A percentile compares a stretch with the other conserved stretches of the same genome.
These are phyloP conservation scores for Peronospora belbahrii DNA, from an alignment of 352 stramenopile genomes.

Conservation along the genomic window DNA sequence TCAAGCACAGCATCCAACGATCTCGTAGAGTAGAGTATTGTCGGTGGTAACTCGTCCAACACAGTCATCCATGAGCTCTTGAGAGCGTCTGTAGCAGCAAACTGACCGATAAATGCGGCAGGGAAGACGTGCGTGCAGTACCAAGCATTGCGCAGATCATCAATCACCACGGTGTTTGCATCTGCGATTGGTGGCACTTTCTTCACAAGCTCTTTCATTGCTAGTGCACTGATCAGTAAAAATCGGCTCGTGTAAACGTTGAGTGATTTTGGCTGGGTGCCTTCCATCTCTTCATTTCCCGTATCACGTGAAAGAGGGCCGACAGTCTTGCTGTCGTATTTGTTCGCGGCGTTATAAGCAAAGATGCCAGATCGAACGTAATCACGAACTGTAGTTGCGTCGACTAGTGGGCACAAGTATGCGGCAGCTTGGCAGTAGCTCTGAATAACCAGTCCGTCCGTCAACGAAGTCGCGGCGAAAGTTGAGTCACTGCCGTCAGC, in stretches of 20 bases:
- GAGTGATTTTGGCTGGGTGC: background rate
- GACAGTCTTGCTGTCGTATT: constrained; percentile 1
- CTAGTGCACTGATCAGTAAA: constrained; percentile 60
- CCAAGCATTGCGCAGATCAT: constrained; percentile 47
- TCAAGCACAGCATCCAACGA: constrained; percentile 42
- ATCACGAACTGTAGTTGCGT: constrained; percentile 30
- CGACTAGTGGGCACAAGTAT: constrained; percentile 59
- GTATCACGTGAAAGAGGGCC: constrained; percentile 10
- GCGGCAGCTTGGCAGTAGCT: constrained; percentile 67
- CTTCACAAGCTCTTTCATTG: constrained; percentile 56
- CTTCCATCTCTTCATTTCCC: constrained; percentile 1
- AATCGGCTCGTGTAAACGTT: constrained; percentile 50
- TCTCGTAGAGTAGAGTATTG: constrained; percentile 38
- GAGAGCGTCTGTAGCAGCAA: constrained; percentile 39
- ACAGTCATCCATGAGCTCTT: constrained; percentile 47
- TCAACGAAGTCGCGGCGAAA: constrained; percentile 22
- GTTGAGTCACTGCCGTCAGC: constrained; percentile 3
- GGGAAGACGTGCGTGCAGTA: constrained; percentile 64
- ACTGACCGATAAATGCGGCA: constrained; percentile 68
- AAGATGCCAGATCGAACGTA: constrained; percentile 76
- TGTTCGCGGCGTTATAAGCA: constrained; percentile 26
- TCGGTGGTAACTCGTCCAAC: constrained; percentile 58
- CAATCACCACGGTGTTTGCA: constrained; percentile 21
- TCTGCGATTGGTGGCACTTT: constrained; percentile 50
- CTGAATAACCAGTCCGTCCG: constrained; percentile 58